Percentiles rank a stretch among this genome's conserved stretches.
These are phyloP conservation scores for Leptographium radiaticola DNA, from an alignment of 2,329 filamentous ascomycete genomes.

Conservation along the genomic window DNA sequence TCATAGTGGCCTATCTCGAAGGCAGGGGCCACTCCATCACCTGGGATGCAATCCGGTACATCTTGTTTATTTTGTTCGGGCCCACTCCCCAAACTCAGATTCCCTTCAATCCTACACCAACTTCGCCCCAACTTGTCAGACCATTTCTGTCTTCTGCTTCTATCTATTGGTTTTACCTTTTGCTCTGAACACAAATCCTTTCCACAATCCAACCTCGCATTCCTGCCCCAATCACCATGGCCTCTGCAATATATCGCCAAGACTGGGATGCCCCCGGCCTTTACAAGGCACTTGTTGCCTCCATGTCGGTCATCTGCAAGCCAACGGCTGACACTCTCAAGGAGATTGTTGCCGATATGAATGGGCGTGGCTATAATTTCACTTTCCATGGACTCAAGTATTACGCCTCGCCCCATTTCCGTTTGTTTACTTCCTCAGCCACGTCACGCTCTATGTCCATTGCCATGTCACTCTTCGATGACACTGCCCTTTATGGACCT, in stretches of 20 bases:
- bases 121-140: no score
- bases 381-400: slow-evolving; percentile 9
- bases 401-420: background rate
- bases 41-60: slow-evolving; percentile 15
- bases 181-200: background rate
- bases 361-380: slow-evolving; percentile 15
- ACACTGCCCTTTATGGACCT: slow-evolving; percentile 17
- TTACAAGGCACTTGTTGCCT: slow-evolving; percentile 31
- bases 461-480: slow-evolving; percentile 5
- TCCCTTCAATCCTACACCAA: no score
- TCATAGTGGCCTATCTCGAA: slow-evolving; percentile 9
- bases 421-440: background rate
- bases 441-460: background rate
- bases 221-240: background rate
- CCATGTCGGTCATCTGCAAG: slow-evolving; percentile 24
- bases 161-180: background rate
- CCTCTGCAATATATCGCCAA: slow-evolving; percentile 6
- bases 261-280: slow-evolving; percentile 26
- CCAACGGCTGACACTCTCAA: slow-evolving; percentile 19
- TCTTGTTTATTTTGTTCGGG: background rate
- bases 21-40: slow-evolving; percentile 12
- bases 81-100: no score
- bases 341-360: slow-evolving; percentile 13
- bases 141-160: no score
- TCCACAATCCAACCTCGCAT: background rate